These are phyloP conservation scores for Nakazawaea pomicola DNA, from an alignment of 805 yeast species.

Conservation along the genomic window DNA sequence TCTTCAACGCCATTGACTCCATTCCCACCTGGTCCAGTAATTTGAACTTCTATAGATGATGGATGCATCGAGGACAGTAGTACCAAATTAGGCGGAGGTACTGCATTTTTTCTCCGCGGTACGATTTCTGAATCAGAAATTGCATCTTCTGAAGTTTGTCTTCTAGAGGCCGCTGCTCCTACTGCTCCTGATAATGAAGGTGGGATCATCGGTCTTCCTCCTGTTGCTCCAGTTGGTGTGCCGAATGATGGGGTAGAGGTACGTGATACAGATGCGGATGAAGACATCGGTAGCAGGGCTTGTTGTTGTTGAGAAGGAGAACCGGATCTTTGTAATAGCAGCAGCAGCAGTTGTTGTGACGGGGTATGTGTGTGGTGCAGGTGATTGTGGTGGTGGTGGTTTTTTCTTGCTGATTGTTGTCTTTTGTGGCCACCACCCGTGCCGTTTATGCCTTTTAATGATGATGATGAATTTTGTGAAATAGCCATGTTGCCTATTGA, in stretches of 20 bases:
- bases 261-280: neutral
- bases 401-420: constrained; percentile 2
- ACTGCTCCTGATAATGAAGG: neutral
- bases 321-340: too few species aligned
- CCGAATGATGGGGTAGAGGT: constrained; percentile 5
- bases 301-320: neutral
- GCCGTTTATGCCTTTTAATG: too few species aligned
- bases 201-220: neutral
- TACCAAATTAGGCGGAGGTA: constrained; percentile 9
- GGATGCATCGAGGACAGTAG: constrained; percentile 10
- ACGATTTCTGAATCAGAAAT: neutral
- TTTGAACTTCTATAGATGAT: constrained; percentile 1
- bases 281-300: neutral
- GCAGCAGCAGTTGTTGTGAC: neutral
- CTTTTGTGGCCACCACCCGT: too few species aligned
- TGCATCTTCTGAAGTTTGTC: neutral
- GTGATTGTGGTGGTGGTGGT: neutral
- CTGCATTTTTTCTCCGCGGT: neutral
- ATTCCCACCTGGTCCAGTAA: neutral
- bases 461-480: constrained; percentile 1
- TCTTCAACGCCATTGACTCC: constrained; percentile 46
- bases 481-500: neutral
- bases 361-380: neutral
- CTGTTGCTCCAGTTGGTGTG: neutral
- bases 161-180: neutral